Evolutionary conservation across 2,329 filamentous ascomycete genomes (phyloP).

Genomic region (Alternaria sp.): DNA sequence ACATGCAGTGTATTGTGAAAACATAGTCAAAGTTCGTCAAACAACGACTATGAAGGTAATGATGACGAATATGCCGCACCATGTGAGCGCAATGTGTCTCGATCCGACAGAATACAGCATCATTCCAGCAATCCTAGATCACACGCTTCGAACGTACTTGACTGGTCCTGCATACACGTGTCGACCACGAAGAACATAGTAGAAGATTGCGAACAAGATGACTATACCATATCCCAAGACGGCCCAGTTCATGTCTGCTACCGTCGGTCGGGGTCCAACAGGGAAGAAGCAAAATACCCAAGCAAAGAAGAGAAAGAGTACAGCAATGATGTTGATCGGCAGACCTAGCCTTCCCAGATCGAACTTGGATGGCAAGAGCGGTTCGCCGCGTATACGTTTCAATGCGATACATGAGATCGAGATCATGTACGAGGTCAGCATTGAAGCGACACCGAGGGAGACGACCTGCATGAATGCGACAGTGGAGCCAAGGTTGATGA

Average conservation of each 20-base stretch:
- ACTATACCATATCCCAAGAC: conserved; percentile 53
- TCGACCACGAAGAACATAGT: conserved; percentile 52
- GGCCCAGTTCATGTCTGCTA: conserved; percentile 59
- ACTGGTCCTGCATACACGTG: conserved; percentile 49
- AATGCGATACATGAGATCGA: conserved; percentile 57
- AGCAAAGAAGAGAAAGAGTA: conserved; percentile 51
- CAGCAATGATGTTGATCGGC: conserved; percentile 52
- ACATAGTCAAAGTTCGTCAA: not conserved
- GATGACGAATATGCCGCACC: not conserved
- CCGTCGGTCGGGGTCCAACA: conserved; percentile 47
- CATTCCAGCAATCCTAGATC: not conserved
- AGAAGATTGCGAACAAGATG: conserved; percentile 53
- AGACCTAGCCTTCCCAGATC: conserved; percentile 56
- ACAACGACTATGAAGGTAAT: not conserved
- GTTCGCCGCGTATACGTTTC: conserved; percentile 54
- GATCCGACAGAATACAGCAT: not conserved
- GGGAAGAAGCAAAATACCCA: conserved; percentile 58
- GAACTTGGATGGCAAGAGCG: conserved; percentile 56
- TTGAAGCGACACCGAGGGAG: conserved; percentile 22
- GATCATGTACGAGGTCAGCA: conserved; percentile 40
- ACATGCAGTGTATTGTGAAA: not conserved
- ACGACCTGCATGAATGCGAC: conserved; percentile 33
- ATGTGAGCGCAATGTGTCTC: not conserved
- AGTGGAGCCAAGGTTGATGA: conserved; percentile 41
- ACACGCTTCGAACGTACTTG: conserved; percentile 20